Base-by-base conservation (phyloP, 495 filamentous ascomycete genomes). In the Clavariopsis aquatica region DNA sequence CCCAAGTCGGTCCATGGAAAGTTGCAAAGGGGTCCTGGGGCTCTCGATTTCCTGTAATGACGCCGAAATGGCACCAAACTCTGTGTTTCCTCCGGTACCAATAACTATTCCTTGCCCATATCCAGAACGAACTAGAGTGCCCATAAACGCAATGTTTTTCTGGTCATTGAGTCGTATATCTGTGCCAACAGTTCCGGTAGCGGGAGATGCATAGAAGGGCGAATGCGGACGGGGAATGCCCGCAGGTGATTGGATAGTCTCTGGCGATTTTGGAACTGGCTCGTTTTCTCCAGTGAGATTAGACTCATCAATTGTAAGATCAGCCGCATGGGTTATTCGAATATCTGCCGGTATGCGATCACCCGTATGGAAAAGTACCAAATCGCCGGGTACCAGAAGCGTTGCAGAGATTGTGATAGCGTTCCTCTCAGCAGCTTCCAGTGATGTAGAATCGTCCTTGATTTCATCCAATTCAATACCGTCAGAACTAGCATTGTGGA, bases 231-330 rank as follows among this genome's bases (percentile, higher is more conserved):
- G 81, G 26, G 72, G 47, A 15, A 27, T 45, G 45, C 47, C 53
- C 12, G 51, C 29, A 7, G 61, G 57, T 15, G 54, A 17, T 19
- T 36, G 8, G 36, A 89, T 75, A 9, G 86, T 83, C n/a, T 89
- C 84, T 0, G 87, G 77, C 10, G 82, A 84, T 72, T 98, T 93
- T 46, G 82, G 77, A 20, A 96, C 90, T 15, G 94, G 92, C 72
- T 96, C 92, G 66, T 96, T 97, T 76, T 99, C 94, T 49, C 94
- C 94, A 0, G 94, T 99, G 59, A 99, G 78, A 73, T 99, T 99
- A 9, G 94, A 98, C 72, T 94, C 94, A 71, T 99, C 95, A 65
- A 99, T 95, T 31, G 90, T 86, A 46, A 99, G 76, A 71, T 97
- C 90, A 1, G 87, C 84, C 20, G 92, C 89, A 67, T 87, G 85